Evolutionary conservation across 2,329 filamentous ascomycete genomes (phyloP).

Genomic region (Fusarium goolgardi): DNA sequence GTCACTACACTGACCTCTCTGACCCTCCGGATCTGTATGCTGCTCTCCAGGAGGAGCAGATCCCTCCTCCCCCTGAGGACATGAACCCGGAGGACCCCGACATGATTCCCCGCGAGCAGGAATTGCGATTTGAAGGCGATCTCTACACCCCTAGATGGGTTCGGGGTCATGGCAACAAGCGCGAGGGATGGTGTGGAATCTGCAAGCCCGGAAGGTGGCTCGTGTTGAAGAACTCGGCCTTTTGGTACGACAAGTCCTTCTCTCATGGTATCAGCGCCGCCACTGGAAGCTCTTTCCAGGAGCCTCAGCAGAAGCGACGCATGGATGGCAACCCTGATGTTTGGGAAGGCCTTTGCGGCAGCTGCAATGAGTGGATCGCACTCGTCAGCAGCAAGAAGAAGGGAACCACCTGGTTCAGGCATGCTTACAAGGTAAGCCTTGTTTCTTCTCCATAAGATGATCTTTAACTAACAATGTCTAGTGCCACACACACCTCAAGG

Average conservation of each 20-base stretch:
- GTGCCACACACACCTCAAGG: slow-evolving; percentile 78
- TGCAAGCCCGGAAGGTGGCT: slow-evolving; percentile 89
- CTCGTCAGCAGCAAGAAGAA: slow-evolving; percentile 90
- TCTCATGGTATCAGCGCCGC: slow-evolving; percentile 87
- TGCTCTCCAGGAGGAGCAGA: slow-evolving; percentile 78
- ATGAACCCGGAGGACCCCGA: slow-evolving; percentile 84
- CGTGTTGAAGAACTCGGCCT: slow-evolving; percentile 89
- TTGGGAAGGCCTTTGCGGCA: slow-evolving; percentile 82
- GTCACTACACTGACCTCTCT: slow-evolving; percentile 78
- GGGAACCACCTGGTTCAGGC: slow-evolving; percentile 91
- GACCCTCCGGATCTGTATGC: slow-evolving; percentile 83
- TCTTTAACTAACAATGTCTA: slow-evolving; percentile 50
- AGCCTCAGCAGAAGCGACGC: slow-evolving; percentile 78
- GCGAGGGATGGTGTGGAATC: slow-evolving; percentile 89
- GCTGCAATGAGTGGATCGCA: slow-evolving; percentile 83
- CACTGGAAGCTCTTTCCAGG: slow-evolving; percentile 81
- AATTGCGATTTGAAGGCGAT: slow-evolving; percentile 81
- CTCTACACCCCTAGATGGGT: slow-evolving; percentile 88
- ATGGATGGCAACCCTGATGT: slow-evolving; percentile 85
- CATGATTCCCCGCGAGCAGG: slow-evolving; percentile 81
- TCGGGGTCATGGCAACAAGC: slow-evolving; percentile 85
- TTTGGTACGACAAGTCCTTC: slow-evolving; percentile 94
- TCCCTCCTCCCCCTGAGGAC: slow-evolving; percentile 80
- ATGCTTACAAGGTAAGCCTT: slow-evolving; percentile 81
- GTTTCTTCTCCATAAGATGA: background rate